phyloP scores from a whole-genome alignment of 257 asterid species.

The Hygrophila difformis region DNA sequence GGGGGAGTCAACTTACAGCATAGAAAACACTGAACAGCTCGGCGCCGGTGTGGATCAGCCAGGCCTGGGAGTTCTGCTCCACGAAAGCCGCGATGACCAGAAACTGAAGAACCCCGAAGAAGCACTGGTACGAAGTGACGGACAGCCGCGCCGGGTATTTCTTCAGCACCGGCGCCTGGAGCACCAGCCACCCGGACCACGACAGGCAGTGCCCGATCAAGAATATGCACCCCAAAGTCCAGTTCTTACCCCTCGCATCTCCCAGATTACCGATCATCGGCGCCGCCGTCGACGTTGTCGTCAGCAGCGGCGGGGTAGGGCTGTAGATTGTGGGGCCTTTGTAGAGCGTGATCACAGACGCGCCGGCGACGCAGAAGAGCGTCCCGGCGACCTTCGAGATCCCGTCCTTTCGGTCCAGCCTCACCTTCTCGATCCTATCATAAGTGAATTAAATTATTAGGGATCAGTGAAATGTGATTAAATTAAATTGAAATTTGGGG shows the following conservation, averaged over 20 bases:
- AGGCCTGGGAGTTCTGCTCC: constrained; percentile 77
- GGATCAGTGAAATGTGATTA: neutral
- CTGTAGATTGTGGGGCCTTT: constrained; percentile 89
- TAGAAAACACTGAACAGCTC: constrained; percentile 94
- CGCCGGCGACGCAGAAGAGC: constrained; percentile 83
- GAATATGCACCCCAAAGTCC: constrained; percentile 87
- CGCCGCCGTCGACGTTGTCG: constrained; percentile 1
- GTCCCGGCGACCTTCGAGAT: constrained; percentile 76
- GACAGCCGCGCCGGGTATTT: constrained; percentile 88
- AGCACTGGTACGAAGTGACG: constrained; percentile 81
- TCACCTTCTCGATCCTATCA: constrained; percentile 75
- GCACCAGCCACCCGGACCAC: constrained; percentile 95
- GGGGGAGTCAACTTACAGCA: constrained; percentile 37
- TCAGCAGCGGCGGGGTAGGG: constrained; percentile 44
- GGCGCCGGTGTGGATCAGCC: constrained; percentile 76
- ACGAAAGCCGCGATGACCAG: constrained; percentile 70
- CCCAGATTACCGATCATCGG: constrained; percentile 28
- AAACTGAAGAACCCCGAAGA: constrained; percentile 83
- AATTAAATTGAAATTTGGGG: no score
- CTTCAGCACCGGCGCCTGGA: constrained; percentile 79
- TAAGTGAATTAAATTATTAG: no score
- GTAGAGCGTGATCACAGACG: constrained; percentile 89
- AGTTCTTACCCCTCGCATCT: constrained; percentile 68
- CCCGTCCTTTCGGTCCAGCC: constrained; percentile 76
- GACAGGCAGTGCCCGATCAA: constrained; percentile 92